Evolutionary conservation across 176 grass and related monocot species (phyloP), one percentile per base, ranked within the genome.

Genomic region (Rhynchospora pubera): DNA sequence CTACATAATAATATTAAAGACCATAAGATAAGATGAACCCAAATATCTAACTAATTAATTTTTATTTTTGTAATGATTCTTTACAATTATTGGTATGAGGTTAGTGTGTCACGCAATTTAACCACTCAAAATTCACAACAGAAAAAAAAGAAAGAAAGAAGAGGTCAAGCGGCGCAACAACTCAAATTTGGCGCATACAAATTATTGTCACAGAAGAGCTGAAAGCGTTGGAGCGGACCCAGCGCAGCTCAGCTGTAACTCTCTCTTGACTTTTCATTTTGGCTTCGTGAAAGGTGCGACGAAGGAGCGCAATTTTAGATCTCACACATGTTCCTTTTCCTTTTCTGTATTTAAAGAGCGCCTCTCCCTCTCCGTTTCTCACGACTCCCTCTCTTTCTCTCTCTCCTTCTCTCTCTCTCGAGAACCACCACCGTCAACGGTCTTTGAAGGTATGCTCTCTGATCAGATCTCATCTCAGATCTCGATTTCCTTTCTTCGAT

Each of bases 281-380:
- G 72, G 47, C 23, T 76, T 76, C 48, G 72, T 76, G 48, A 76
- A 53, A 28, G 72, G 72, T 76, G 72, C 72, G 22, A 76, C 72
- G 72, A 76, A 55, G 72, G 48, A 76, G 72, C 72, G 47, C 48
- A 16, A 76, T 55, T 76, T 26, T 76, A 76, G 72, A 55, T 76
- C 46, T 76, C 72, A 76, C 72, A 71, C 51, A 23, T 68, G 81
- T 71, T 73, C 66, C 47, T 83, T 83, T 73, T 72, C 61, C 10
- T 73, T 83, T 83, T 53, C 57, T 58, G 39, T 83, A 53, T 83
- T 56, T 83, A 83, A 83, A 83, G 62, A 65, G 66, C 6, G 45
- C 57, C 62, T 12, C 39, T 28, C 70, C 51, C 57, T 77, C 39
- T 61, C 68, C 44, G 42, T 75, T 77, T 84, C 67, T 75, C 82